Percentiles rank a stretch among this genome's conserved stretches.
Evolutionary conservation across 345 rosid species (phyloP).

Genomic region (Rhizophora mangle): DNA sequence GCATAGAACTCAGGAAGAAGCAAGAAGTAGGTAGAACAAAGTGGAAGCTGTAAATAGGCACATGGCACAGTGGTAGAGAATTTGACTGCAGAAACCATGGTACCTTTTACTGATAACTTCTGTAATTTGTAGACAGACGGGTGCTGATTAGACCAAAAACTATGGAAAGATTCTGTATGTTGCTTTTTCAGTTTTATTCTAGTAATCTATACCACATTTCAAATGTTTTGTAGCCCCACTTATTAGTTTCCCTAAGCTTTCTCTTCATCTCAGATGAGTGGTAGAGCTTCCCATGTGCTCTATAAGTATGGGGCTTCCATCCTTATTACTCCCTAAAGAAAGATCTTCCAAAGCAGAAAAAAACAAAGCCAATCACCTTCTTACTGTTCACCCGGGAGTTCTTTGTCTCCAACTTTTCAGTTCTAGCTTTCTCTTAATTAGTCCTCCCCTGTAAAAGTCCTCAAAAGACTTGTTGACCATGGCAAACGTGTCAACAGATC

Average conservation of each 20-base stretch:
- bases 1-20: too few species aligned
- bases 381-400: background rate
- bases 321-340: slow-evolving; percentile 5
- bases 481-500: slow-evolving; percentile 52
- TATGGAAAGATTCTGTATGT: background rate
- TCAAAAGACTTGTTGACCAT: slow-evolving; percentile 16
- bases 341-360: slow-evolving; percentile 3
- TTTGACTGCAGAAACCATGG: background rate
- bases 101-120: background rate
- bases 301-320: slow-evolving; percentile 31
- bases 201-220: slow-evolving; percentile 1
- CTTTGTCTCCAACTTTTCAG: background rate
- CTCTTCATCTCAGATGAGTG: slow-evolving; percentile 5
- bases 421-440: background rate
- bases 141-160: background rate
- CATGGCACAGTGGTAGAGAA: too few species aligned
- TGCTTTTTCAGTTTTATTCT: background rate
- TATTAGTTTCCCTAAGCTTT: slow-evolving; percentile 6
- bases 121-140: background rate
- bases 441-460: background rate
- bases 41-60: too few species aligned
- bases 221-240: slow-evolving; percentile 7
- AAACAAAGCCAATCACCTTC: background rate
- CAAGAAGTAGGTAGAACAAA: too few species aligned
- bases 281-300: slow-evolving; percentile 10